Percentiles rank a stretch among this genome's conserved stretches.
These are phyloP conservation scores for Atractiella rhizophila DNA, from an alignment of 768 basidiomycete genomes.

Conservation along the genomic window DNA sequence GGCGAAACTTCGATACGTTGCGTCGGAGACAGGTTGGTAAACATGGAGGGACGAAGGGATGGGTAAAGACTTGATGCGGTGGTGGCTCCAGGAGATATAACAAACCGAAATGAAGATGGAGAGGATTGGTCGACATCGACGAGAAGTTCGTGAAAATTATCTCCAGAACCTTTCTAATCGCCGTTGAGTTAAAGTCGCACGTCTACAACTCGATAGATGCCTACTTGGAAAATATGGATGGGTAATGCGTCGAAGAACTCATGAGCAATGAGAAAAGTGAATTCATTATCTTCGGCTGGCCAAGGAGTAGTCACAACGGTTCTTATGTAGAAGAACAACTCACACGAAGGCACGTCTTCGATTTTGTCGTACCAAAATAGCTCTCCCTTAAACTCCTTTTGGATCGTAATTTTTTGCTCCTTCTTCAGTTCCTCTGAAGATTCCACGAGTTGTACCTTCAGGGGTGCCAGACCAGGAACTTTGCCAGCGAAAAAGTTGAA, in stretches of 20 bases:
- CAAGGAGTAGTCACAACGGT: background rate
- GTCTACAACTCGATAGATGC: constrained; percentile 10
- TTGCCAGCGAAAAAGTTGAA: constrained; percentile 27
- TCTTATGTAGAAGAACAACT: constrained; percentile 5
- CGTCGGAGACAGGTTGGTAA: constrained; percentile 42
- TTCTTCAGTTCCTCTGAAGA: constrained; percentile 7
- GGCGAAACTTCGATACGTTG: constrained; percentile 62
- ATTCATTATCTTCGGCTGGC: constrained; percentile 23
- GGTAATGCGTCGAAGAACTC: constrained; percentile 96
- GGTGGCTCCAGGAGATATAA: constrained; percentile 4
- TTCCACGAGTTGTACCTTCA: constrained; percentile 16
- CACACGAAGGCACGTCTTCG: constrained; percentile 34
- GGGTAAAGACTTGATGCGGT: constrained; percentile 15
- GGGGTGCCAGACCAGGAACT: constrained; percentile 2
- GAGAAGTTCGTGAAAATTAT: constrained; percentile 68
- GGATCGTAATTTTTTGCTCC: constrained; percentile 10
- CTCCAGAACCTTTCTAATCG: constrained; percentile 42
- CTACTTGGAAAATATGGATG: constrained; percentile 62
- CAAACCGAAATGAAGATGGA: constrained; percentile 7
- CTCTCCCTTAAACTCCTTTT: constrained; percentile 2
- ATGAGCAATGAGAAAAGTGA: constrained; percentile 73
- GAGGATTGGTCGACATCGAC: constrained; percentile 25
- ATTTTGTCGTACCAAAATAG: constrained; percentile 51
- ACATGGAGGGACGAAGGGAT: constrained; percentile 41
- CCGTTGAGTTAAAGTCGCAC: background rate